Conservation (phyloP, 768 basidiomycete genomes). For the Postia placenta region DNA sequence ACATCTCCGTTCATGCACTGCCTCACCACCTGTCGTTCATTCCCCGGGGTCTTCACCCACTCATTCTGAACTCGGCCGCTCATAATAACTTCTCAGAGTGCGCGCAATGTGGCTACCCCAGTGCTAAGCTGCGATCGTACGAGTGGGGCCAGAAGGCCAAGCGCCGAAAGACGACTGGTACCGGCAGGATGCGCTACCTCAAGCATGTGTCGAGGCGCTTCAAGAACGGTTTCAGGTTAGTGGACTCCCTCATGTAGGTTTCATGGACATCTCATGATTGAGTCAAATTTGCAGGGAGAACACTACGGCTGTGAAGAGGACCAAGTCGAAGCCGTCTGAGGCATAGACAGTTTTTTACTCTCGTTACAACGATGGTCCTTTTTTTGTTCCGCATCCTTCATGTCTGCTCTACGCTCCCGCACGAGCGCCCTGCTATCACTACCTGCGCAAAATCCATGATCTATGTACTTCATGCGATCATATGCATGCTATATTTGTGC, state of each 20-base stretch:
- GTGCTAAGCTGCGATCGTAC: slow-evolving; percentile 91
- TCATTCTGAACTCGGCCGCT: slow-evolving; percentile 4
- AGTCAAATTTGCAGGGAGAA: slow-evolving; percentile 68
- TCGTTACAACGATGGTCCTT: slow-evolving; percentile 10
- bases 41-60: slow-evolving; percentile 1
- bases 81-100: slow-evolving; percentile 53
- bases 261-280: neutral
- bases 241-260: neutral
- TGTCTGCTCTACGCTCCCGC: slow-evolving; percentile 17
- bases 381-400: slow-evolving; percentile 17
- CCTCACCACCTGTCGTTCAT: neutral
- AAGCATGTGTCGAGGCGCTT: slow-evolving; percentile 90
- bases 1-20: slow-evolving; percentile 5
- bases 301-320: slow-evolving; percentile 83
- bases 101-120: slow-evolving; percentile 93
- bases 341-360: slow-evolving; percentile 25
- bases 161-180: slow-evolving; percentile 99
- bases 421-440: slow-evolving; percentile 12
- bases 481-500: slow-evolving; percentile 4
- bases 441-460: slow-evolving; percentile 26
- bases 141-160: slow-evolving; percentile 99
- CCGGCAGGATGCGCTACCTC: slow-evolving; percentile 92
- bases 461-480: slow-evolving; percentile 21
- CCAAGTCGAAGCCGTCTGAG: slow-evolving; percentile 49
- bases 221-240: slow-evolving; percentile 97